A percentile compares a stretch with the other conserved stretches of the same genome.
Conservation (phyloP, 1,284 basidiomycete genomes). For the Trichosporon faecale region DNA sequence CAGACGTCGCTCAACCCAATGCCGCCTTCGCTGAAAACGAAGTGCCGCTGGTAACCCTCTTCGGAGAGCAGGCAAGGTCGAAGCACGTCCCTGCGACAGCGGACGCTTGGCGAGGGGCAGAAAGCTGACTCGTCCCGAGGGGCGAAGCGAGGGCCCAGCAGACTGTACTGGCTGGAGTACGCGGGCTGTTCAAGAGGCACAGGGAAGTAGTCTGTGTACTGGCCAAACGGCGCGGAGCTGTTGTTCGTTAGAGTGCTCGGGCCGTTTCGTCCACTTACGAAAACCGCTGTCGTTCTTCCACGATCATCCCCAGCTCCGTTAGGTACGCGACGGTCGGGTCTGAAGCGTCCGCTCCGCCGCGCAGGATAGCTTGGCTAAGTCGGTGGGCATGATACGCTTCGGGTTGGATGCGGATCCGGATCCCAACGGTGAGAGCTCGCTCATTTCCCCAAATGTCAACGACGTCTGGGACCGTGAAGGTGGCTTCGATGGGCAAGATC, state of each 20-base stretch:
- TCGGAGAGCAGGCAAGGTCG: conserved; percentile 37
- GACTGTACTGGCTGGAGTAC: conserved; percentile 19
- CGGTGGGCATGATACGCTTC: not conserved
- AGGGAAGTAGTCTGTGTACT: conserved; percentile 33
- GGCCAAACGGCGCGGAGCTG: conserved; percentile 32
- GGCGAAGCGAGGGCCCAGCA: conserved; percentile 24
- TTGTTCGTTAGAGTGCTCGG: not conserved
- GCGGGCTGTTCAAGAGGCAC: conserved; percentile 39
- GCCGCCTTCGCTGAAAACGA: conserved; percentile 35
- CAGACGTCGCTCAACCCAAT: conserved; percentile 21
- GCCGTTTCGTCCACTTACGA: conserved; percentile 26
- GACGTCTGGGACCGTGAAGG: conserved; percentile 46
- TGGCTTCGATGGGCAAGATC: conserved; percentile 29
- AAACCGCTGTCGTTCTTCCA: conserved; percentile 45
- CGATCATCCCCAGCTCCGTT: conserved; percentile 47
- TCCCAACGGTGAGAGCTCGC: conserved; percentile 34
- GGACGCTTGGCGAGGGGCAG: not conserved
- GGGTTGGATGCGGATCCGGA: conserved; percentile 37
- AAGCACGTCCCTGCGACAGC: not conserved
- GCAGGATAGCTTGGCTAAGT: not conserved
- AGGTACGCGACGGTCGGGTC: conserved; percentile 18
- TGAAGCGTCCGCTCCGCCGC: not conserved
- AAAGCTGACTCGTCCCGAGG: conserved; percentile 26
- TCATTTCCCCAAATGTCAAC: conserved; percentile 44
- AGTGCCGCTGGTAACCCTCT: conserved; percentile 41